Conservation (phyloP, 2,329 filamentous ascomycete genomes). For the Knoxdaviesia proteae region DNA sequence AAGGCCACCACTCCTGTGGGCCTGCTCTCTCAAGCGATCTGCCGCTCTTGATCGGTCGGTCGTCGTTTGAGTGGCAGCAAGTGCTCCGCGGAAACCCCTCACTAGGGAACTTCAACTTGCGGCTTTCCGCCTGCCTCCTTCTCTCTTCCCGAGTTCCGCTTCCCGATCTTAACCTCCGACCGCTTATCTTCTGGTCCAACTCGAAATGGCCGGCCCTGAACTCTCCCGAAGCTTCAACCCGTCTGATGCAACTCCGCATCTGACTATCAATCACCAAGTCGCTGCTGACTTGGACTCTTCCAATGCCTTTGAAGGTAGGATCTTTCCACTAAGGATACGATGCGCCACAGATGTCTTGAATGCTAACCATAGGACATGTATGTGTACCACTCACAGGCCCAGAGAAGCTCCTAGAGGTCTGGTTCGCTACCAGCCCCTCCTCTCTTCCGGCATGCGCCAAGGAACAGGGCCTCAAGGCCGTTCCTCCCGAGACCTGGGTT, state of each 20-base stretch:
- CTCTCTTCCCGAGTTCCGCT: constrained; percentile 3
- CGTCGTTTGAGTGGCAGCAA: constrained; percentile 89
- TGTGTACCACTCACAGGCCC: constrained; percentile 34
- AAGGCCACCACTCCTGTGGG: constrained; percentile 53
- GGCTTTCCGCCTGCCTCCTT: background rate
- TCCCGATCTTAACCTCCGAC: constrained; percentile 6
- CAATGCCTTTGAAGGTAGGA: constrained; percentile 81
- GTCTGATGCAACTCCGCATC: constrained; percentile 63
- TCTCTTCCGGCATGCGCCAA: constrained; percentile 50
- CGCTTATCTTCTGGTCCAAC: constrained; percentile 7
- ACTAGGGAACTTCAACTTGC: too few relatives aligned
- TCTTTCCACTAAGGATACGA: background rate
- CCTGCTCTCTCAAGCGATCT: constrained; percentile 93
- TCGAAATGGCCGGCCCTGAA: constrained; percentile 6
- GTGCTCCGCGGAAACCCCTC: constrained; percentile 55
- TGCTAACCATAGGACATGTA: too few relatives aligned
- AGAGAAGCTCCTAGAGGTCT: constrained; percentile 95
- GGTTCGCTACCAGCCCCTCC: constrained; percentile 70
- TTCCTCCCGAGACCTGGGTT: constrained; percentile 73
- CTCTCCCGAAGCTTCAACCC: constrained; percentile 16
- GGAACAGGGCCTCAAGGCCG: constrained; percentile 65
- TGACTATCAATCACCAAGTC: constrained; percentile 94
- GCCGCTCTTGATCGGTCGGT: constrained; percentile 41
- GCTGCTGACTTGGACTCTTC: constrained; percentile 80
- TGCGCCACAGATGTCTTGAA: background rate